Evolutionary conservation across 768 basidiomycete species (phyloP).

Genomic region (Chalciporus piperatus): DNA sequence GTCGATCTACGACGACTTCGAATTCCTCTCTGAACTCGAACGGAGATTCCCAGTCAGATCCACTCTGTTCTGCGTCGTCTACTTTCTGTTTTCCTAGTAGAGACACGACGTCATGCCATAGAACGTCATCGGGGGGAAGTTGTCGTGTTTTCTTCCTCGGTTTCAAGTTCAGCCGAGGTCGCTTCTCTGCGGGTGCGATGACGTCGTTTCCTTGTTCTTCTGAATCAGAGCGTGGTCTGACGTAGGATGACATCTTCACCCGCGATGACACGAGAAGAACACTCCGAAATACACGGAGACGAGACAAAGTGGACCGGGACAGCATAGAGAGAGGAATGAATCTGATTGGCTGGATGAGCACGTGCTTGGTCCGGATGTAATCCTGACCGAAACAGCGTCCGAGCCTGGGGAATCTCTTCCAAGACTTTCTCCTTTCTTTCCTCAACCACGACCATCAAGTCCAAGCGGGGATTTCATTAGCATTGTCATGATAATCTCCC

Average conservation of each 20-base stretch:
- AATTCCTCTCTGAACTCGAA: slow-evolving; percentile 60
- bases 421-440: neutral
- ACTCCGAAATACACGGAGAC: neutral
- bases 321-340: neutral
- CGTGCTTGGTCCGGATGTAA: neutral
- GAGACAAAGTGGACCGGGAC: neutral
- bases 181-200: slow-evolving; percentile 29
- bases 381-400: too few species aligned
- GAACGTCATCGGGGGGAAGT: slow-evolving; percentile 72
- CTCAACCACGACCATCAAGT: neutral
- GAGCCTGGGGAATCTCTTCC: too few species aligned
- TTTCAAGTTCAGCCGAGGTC: slow-evolving; percentile 24
- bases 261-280: neutral
- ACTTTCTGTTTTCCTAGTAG: slow-evolving; percentile 64
- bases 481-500: slow-evolving; percentile 12
- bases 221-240: neutral
- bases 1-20: slow-evolving; percentile 58
- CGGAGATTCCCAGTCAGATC: slow-evolving; percentile 56
- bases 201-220: neutral
- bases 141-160: slow-evolving; percentile 46
- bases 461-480: neutral
- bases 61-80: slow-evolving; percentile 44
- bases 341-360: neutral
- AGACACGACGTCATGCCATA: slow-evolving; percentile 65
- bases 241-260: neutral